Conservation (phyloP, 2,329 filamentous ascomycete genomes). For the Aspergillus arachidicola region DNA sequence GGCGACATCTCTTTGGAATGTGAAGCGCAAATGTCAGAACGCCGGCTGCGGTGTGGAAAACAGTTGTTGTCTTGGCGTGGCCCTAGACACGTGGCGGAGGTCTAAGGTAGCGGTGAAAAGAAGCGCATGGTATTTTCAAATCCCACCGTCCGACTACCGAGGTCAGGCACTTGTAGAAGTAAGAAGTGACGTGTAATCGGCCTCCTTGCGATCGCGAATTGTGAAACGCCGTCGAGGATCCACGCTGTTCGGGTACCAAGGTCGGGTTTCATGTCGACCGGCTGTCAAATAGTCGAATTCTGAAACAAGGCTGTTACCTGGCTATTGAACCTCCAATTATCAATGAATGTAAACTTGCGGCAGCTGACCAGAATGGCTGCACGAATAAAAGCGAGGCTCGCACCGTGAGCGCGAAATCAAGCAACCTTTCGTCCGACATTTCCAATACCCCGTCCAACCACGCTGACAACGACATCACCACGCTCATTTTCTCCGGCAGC, state of each 20-base stretch:
- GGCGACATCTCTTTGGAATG: constrained; percentile 1
- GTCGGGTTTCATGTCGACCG: constrained; percentile 3
- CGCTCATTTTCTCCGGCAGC: constrained; percentile 65
- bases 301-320: constrained; percentile 19
- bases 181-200: constrained; percentile 6
- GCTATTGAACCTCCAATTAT: constrained; percentile 7
- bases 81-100: constrained; percentile 18
- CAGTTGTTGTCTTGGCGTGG: constrained; percentile 15
- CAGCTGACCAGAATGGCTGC: constrained; percentile 3
- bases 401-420: constrained; percentile 36
- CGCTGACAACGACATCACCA: constrained; percentile 78
- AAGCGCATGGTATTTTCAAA: constrained; percentile 1
- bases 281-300: constrained; percentile 11
- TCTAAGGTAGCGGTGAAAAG: constrained; percentile 16
- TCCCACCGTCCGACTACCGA: constrained; percentile 1
- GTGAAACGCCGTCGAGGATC: background rate
- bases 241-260: constrained; percentile 2
- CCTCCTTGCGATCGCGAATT: background rate
- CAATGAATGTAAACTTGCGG: background rate
- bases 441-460: constrained; percentile 90
- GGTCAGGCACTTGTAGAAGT: constrained; percentile 3
- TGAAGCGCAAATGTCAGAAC: background rate
- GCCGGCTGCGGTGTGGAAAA: constrained; percentile 10
- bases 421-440: constrained; percentile 92
- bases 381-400: constrained; percentile 8